Conservation (phyloP, 305 asterid genomes). For the Salvia sclarea region DNA sequence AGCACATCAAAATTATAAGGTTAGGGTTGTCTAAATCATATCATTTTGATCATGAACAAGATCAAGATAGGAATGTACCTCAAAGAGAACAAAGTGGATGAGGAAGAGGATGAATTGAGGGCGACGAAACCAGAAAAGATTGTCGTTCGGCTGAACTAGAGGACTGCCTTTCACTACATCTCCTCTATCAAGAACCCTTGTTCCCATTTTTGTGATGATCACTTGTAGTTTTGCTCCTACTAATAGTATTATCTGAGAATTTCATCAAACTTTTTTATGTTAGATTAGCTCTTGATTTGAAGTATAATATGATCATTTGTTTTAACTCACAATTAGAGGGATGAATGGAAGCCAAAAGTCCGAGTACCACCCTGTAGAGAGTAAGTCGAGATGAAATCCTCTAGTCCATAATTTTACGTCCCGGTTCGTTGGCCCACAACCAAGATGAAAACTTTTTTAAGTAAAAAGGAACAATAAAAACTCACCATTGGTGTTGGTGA, state of each 20-base stretch:
- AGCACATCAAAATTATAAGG: too few species aligned
- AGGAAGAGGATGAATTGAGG: slow-evolving; percentile 53
- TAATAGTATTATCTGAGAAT: slow-evolving; percentile 46
- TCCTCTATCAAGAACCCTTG: slow-evolving; percentile 56
- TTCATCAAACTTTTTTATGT: neutral
- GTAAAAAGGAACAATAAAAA: too few species aligned
- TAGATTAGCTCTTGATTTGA: neutral
- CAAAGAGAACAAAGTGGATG: slow-evolving; percentile 60
- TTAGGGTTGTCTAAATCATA: too few species aligned
- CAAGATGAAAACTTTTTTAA: too few species aligned
- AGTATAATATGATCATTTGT: neutral
- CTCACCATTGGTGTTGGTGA: slow-evolving; percentile 20
- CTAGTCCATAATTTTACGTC: too few species aligned
- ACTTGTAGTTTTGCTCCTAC: slow-evolving; percentile 61
- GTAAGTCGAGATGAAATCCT: too few species aligned
- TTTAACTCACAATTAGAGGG: slow-evolving; percentile 59
- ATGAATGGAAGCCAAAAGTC: slow-evolving; percentile 69
- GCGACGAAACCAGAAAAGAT: slow-evolving; percentile 62
- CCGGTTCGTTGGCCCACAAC: too few species aligned
- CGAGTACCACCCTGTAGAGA: slow-evolving; percentile 59
- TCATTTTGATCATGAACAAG: too few species aligned
- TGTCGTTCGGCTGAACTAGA: slow-evolving; percentile 52
- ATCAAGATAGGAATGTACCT: slow-evolving; percentile 49
- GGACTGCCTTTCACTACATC: slow-evolving; percentile 56
- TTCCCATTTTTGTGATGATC: slow-evolving; percentile 67